These are phyloP conservation scores for Yamadazyma aaseri DNA, from an alignment of 1,139 yeast species.

Conservation along the genomic window DNA sequence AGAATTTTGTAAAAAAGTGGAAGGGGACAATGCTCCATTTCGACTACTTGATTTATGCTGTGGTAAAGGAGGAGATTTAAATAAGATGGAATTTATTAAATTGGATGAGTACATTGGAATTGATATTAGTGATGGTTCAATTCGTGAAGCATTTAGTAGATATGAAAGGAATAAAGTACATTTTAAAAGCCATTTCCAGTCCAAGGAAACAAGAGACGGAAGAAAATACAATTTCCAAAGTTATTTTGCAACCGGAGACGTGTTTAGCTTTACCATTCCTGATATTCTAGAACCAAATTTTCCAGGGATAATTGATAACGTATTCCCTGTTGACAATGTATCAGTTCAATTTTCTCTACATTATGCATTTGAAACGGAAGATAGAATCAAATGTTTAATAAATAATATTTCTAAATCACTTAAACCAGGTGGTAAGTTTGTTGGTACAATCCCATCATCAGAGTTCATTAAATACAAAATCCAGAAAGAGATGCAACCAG, in stretches of 20 bases:
- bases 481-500: constrained; percentile 36
- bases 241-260: constrained; percentile 88
- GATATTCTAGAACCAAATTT: constrained; percentile 66
- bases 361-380: constrained; percentile 88
- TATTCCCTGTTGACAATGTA: constrained; percentile 84
- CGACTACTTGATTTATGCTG: constrained; percentile 81
- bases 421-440: constrained; percentile 77
- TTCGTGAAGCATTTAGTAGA: constrained; percentile 79
- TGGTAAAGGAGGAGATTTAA: constrained; percentile 97
- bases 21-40: constrained; percentile 43
- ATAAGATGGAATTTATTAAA: constrained; percentile 78
- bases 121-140: constrained; percentile 87
- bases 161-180: constrained; percentile 44
- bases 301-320: constrained; percentile 52
- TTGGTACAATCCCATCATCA: constrained; percentile 93
- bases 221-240: constrained; percentile 62
- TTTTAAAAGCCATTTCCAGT: constrained; percentile 30
- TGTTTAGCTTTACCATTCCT: constrained; percentile 70
- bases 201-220: constrained; percentile 40
- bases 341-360: constrained; percentile 91
- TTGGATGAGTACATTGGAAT: constrained; percentile 82
- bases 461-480: constrained; percentile 75
- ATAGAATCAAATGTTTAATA: constrained; percentile 68
- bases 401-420: constrained; percentile 75
- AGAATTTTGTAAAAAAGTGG: constrained; percentile 45